Conservation (phyloP, 1,284 basidiomycete species). For the Moniliella sp. region DNA sequence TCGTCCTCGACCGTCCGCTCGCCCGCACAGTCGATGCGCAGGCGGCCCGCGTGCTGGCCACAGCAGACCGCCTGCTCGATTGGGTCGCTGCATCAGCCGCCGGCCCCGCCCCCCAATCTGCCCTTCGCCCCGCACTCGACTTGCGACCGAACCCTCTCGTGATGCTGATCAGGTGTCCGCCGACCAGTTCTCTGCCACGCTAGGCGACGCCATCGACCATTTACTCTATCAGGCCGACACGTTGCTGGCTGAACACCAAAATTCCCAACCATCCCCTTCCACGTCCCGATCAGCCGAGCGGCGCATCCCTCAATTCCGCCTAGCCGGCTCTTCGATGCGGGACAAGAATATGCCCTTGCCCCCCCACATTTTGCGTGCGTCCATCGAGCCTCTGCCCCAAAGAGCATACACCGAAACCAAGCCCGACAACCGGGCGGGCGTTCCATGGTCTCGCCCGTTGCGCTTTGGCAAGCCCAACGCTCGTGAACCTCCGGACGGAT, state of each 20-base stretch:
- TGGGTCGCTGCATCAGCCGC: conserved; percentile 12
- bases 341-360: conserved; percentile 11
- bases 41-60: conserved; percentile 40
- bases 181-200: conserved; percentile 52
- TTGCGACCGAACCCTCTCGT: neutral
- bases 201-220: conserved; percentile 66
- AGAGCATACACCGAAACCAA: conserved; percentile 16
- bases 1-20: conserved; percentile 53
- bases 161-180: conserved; percentile 40
- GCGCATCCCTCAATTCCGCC: too few relatives aligned
- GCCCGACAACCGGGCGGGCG: conserved; percentile 17
- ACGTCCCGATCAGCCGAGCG: neutral
- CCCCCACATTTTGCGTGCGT: conserved; percentile 15
- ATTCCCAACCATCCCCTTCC: conserved; percentile 37
- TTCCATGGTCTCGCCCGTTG: conserved; percentile 12
- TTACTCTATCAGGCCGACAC: conserved; percentile 66
- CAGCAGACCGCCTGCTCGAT: conserved; percentile 8
- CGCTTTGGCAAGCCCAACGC: conserved; percentile 27
- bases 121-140: neutral
- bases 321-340: neutral
- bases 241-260: conserved; percentile 55
- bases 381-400: conserved; percentile 21
- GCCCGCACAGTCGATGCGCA: conserved; percentile 47
- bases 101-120: neutral
- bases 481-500: neutral